A percentile compares a stretch with the other conserved stretches of the same genome.
These are phyloP conservation scores for Euphrasia arctica DNA, from an alignment of 305 asterid genomes.

Conservation along the genomic window DNA sequence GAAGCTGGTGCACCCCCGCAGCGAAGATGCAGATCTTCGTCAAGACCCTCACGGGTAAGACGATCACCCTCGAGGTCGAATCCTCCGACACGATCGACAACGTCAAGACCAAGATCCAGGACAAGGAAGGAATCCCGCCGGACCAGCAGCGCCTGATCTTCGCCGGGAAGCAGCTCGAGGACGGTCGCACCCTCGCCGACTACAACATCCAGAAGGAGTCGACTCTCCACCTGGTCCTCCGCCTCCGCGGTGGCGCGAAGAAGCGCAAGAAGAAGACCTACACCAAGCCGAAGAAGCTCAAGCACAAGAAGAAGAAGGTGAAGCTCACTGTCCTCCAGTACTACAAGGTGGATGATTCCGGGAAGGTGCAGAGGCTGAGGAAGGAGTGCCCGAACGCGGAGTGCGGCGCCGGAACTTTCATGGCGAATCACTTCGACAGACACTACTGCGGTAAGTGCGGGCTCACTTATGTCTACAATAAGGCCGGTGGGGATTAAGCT, in stretches of 20 bases:
- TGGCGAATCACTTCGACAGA: slow-evolving; percentile 53
- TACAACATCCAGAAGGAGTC: slow-evolving; percentile 51
- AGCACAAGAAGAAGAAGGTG: slow-evolving; percentile 56
- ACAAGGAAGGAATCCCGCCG: slow-evolving; percentile 45
- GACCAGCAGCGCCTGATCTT: slow-evolving; percentile 41
- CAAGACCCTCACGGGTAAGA: slow-evolving; percentile 48
- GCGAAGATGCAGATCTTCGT: slow-evolving; percentile 49
- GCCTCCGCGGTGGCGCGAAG: slow-evolving; percentile 49
- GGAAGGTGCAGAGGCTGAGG: slow-evolving; percentile 54
- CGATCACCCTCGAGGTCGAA: slow-evolving; percentile 44
- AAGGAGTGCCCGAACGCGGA: slow-evolving; percentile 53
- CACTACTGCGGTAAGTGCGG: slow-evolving; percentile 71
- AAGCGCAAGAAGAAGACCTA: slow-evolving; percentile 55
- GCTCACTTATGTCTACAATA: slow-evolving; percentile 53
- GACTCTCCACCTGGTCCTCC: slow-evolving; percentile 46
- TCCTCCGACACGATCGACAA: slow-evolving; percentile 45
- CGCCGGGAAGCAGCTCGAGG: slow-evolving; percentile 50
- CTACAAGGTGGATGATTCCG: slow-evolving; percentile 54
- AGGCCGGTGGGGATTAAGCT: slow-evolving; percentile 45
- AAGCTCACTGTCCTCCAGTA: slow-evolving; percentile 45
- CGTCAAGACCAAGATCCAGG: slow-evolving; percentile 41
- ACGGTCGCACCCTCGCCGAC: slow-evolving; percentile 48
- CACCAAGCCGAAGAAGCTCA: slow-evolving; percentile 53
- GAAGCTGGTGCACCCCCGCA: slow-evolving; percentile 1
- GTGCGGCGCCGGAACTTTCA: slow-evolving; percentile 54